Evolutionary conservation across 2,329 filamentous ascomycete genomes (phyloP), one percentile per base, ranked within the genome.

Genomic region (Emydomyces testavorans): DNA sequence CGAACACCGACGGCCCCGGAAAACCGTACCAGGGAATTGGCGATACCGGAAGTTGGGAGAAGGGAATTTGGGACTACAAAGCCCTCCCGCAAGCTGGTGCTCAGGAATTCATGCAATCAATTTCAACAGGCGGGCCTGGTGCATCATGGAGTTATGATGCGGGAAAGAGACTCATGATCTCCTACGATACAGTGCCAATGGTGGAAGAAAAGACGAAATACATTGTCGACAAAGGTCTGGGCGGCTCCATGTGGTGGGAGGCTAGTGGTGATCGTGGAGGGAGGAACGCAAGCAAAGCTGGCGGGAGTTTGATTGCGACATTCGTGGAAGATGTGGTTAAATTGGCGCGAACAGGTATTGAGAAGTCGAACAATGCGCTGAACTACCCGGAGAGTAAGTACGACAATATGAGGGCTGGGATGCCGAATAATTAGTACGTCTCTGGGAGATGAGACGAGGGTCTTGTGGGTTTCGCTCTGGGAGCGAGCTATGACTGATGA

Each of bases 201-300:
- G 82, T 78, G 3, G 71, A 74, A 53, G 63, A 70, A 52, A 95
- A 95, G 71, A 78, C 80, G 2, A 67, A 77, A 10, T 94, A 79
- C 61, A 77, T 94, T 59, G 76, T 72, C 58, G 61, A 77, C 15
- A 69, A 74, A 20, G 69, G 75, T 0, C 74, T 95, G 0, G 89
- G 88, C 10, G 89, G 89, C n/a, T 85, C 76, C 16, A 95, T 95
- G 89, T 95, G 88, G 87, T 92, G 85, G 85, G 89, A 95, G 70
- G 85, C 79, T 57, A 90, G 83, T 58, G 82, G 79, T 3, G 90
- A 95, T 62, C 81, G 80, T 60, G 65, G 71, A 6, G 80, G 79
- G 0, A 68, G 65, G 34, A 49, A 50, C 18, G 65, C 60, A 4
- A 58, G 59, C 39, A 58, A 61, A 40, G 55, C 56, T 5, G 60